A percentile compares a stretch with the other conserved stretches of the same genome.
Evolutionary conservation across 345 rosid genomes (phyloP).

Genomic region (Citrus hindsii): DNA sequence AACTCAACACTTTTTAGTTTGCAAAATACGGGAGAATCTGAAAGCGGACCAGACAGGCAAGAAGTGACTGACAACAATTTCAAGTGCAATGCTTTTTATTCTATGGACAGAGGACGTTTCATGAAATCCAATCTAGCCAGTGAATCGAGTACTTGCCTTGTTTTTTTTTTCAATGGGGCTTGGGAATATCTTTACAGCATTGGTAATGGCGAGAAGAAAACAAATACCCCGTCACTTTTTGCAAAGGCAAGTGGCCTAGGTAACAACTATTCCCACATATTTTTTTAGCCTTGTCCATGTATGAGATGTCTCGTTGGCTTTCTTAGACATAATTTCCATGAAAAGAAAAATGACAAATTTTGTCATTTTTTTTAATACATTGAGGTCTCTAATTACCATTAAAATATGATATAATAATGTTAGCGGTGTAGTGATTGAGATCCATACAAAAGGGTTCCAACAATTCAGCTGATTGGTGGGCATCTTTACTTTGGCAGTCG

Average conservation of each 20-base stretch:
- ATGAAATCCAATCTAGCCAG: neutral
- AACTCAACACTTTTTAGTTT: neutral
- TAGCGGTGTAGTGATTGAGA: neutral
- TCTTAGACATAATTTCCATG: neutral
- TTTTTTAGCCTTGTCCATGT: neutral
- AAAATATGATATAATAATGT: neutral
- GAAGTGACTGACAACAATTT: neutral
- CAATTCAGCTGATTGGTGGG: conserved; percentile 6
- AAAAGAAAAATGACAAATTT: neutral
- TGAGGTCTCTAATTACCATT: neutral
- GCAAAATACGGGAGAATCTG: too few species aligned
- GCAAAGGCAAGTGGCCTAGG: conserved; percentile 22
- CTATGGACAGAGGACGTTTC: neutral
- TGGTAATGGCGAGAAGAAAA: neutral
- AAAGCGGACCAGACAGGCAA: neutral
- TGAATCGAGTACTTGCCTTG: neutral
- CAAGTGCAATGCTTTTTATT: neutral
- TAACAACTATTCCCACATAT: neutral
- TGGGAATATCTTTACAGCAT: neutral
- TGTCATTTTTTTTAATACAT: neutral
- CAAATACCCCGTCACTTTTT: conserved; percentile 7
- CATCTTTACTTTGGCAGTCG: neutral
- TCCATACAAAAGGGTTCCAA: neutral
- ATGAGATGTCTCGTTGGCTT: neutral
- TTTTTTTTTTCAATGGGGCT: neutral